A percentile compares a stretch with the other conserved stretches of the same genome.
Conservation (phyloP, 1,284 basidiomycete genomes). For the Puccinia horiana region DNA sequence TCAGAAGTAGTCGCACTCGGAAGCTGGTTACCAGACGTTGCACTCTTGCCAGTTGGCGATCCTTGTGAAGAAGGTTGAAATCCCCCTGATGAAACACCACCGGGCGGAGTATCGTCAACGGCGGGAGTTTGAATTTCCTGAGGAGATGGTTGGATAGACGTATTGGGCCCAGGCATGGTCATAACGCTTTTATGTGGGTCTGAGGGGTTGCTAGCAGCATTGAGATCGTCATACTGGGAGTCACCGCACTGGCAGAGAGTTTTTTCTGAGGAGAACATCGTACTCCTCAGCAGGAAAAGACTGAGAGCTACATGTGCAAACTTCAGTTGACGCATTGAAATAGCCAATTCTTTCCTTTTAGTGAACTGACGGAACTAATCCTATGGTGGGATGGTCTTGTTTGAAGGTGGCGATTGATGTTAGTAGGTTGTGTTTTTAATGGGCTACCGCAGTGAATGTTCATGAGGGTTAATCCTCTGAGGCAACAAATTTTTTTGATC, state of each 20-base stretch:
- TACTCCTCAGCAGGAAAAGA: background rate
- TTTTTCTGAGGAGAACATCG: background rate
- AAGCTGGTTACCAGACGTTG: background rate
- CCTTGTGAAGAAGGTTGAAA: background rate
- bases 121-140: background rate
- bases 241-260: slow-evolving; percentile 8
- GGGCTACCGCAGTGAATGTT: slow-evolving; percentile 10
- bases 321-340: slow-evolving; percentile 25
- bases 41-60: background rate
- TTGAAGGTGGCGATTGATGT: slow-evolving; percentile 2
- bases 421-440: background rate
- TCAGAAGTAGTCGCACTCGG: too few species aligned
- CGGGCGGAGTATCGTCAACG: background rate
- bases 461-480: slow-evolving; percentile 13
- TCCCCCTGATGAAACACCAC: slow-evolving; percentile 19
- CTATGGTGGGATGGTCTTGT: background rate
- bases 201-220: background rate
- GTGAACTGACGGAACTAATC: background rate
- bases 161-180: background rate
- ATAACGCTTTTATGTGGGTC: background rate
- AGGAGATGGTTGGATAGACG: background rate
- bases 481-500: background rate
- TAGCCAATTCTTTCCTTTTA: background rate
- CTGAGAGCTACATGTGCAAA: background rate
- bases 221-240: background rate